Percentiles rank a stretch among this genome's conserved stretches.
Evolutionary conservation across 129 eudicot genomes (phyloP).

Genomic region (Helianthus tuberosus): DNA sequence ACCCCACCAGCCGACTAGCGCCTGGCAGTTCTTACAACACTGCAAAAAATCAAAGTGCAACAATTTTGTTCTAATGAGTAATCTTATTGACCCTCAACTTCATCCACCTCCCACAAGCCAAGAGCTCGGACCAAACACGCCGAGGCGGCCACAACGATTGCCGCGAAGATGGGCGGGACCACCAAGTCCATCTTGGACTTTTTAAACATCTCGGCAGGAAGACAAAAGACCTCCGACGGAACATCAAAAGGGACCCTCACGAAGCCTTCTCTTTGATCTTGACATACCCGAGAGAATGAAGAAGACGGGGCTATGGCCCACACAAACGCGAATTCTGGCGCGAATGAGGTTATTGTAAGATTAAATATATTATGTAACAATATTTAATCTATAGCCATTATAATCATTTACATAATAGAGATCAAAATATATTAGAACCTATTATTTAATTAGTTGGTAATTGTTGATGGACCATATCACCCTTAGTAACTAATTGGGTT

Average conservation of each 20-base stretch:
- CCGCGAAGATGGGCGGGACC: slow-evolving; percentile 90
- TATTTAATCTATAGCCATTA: no score
- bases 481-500: no score
- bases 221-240: slow-evolving; percentile 57
- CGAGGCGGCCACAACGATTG: slow-evolving; percentile 63
- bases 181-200: slow-evolving; percentile 64
- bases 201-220: slow-evolving; percentile 47
- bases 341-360: slow-evolving; percentile 60
- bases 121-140: slow-evolving; percentile 73
- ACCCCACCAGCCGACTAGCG: no score
- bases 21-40: no score
- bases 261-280: slow-evolving; percentile 27
- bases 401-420: no score
- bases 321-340: slow-evolving; percentile 62
- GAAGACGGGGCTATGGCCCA: slow-evolving; percentile 60
- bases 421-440: no score
- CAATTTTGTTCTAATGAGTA: background rate
- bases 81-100: slow-evolving; percentile 34
- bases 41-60: background rate
- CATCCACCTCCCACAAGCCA: slow-evolving; percentile 81
- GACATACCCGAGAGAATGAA: slow-evolving; percentile 50
- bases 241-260: slow-evolving; percentile 70
- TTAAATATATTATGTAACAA: no score
- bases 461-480: no score
- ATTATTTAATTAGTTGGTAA: no score